Evolutionary conservation across 495 filamentous ascomycete genomes (phyloP).

Genomic region (Choiromyces venosus): DNA sequence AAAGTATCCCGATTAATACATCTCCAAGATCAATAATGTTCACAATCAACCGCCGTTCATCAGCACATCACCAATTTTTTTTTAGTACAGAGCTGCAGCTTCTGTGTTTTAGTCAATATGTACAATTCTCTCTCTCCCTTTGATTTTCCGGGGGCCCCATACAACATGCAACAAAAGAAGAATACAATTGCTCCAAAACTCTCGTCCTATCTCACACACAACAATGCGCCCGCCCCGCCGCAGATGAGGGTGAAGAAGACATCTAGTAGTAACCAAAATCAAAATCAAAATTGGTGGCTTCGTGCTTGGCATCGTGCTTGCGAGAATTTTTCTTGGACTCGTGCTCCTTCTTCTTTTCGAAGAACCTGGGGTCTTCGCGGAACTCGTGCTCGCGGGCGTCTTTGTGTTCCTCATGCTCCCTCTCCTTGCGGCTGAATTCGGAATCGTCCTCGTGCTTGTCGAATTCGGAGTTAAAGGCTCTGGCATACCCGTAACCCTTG

Average conservation of each 20-base stretch:
- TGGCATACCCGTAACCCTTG: conserved; percentile 37
- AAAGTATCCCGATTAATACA: not conserved
- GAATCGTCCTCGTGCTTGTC: conserved; percentile 17
- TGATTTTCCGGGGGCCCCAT: not conserved
- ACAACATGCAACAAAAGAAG: not conserved
- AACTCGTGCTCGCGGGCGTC: not conserved
- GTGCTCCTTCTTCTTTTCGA: not conserved
- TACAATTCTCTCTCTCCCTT: not conserved
- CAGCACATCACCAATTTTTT: not conserved
- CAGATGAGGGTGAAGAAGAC: not conserved
- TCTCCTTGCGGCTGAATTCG: conserved; percentile 6
- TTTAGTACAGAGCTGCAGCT: conserved; percentile 1
- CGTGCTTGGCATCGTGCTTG: not conserved
- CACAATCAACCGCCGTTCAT: not conserved
- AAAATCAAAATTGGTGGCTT: too few relatives aligned
- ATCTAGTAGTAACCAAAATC: not conserved
- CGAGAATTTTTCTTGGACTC: not conserved
- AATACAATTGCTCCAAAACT: not conserved
- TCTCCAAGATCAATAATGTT: not conserved
- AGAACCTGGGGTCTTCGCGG: conserved; percentile 2
- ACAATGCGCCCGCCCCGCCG: not conserved
- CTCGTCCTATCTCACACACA: not conserved
- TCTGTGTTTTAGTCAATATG: not conserved
- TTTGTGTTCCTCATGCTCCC: not conserved
- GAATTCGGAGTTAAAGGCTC: conserved; percentile 22